Base-by-base conservation (phyloP, 495 filamentous ascomycete species). In the Pyrenopolyporus hunteri region DNA sequence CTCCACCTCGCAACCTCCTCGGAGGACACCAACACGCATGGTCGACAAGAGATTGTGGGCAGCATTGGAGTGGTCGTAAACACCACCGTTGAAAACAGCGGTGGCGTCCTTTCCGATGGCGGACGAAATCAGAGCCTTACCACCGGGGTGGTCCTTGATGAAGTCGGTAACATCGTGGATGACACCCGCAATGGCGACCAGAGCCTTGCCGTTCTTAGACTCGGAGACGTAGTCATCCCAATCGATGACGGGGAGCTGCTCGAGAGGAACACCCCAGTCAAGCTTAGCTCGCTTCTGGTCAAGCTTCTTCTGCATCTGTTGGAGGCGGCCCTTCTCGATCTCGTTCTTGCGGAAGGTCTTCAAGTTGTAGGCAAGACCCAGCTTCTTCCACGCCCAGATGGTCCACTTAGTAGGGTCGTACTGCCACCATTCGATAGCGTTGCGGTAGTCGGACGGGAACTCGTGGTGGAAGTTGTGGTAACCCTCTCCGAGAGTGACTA, bases 391-490 rank as follows among this genome's bases (percentile, higher is more conserved):
- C 64, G 81, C 71, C 89, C 89, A 95, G 83, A 98, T 98, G 74
- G 77, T 83, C 93, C 93, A 97, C 83, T 98, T 98, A 75, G 94
- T 98, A 16, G 94, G 94, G 77, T 98, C 94, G 70, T 98, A 98
- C 81, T 98, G 94, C 81, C 89, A 89, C 91, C 92, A 97, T 71
- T 97, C 82, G 63, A 98, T 95, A 47, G 93, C 94, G 75, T 98
- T 98, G 73, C 94, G 91, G 88, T 97, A 97, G 76, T 98, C 94
- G 10, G 91, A 95, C 48, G 94, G 94, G 80, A 98, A 98, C 73
- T 98, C 94, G 83, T 98, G 94, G 82, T 98, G 94, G 87, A 98
- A 98, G 82, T 96, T 97, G 84, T 98, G 93, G 81, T 98, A 98
- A 46, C 94, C 94, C 76, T 98, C 94, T 44, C 94, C 94, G 23